These are phyloP conservation scores for Colletotrichum echinochloae DNA, from an alignment of 2,329 filamentous ascomycete species.

Conservation along the genomic window DNA sequence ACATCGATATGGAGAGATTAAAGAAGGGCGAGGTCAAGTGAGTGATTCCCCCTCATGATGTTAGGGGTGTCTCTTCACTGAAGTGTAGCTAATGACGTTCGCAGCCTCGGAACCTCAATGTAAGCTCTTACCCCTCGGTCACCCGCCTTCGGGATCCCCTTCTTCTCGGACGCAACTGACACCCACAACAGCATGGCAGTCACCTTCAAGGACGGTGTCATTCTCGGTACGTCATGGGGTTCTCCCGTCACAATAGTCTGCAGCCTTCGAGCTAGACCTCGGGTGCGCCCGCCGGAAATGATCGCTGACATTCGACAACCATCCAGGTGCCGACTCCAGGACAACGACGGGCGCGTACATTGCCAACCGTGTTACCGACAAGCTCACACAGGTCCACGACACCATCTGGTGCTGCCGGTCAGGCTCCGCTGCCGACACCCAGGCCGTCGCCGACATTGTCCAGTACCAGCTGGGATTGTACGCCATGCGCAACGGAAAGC, in stretches of 20 bases:
- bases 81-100: slow-evolving; percentile 47
- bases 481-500: slow-evolving; percentile 87
- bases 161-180: slow-evolving; percentile 43
- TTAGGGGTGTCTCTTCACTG: neutral
- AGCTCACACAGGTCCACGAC: slow-evolving; percentile 97
- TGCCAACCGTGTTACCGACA: slow-evolving; percentile 98
- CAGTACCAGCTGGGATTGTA: slow-evolving; percentile 96
- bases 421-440: slow-evolving; percentile 96
- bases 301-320: neutral
- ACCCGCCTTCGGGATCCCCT: slow-evolving; percentile 6
- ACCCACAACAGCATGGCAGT: slow-evolving; percentile 86
- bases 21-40: slow-evolving; percentile 99
- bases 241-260: no score
- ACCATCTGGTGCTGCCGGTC: slow-evolving; percentile 99
- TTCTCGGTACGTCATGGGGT: slow-evolving; percentile 72
- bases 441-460: slow-evolving; percentile 97
- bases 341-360: slow-evolving; percentile 99
- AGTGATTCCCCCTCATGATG: slow-evolving; percentile 54
- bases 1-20: slow-evolving; percentile 97
- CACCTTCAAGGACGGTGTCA: slow-evolving; percentile 98
- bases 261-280: neutral
- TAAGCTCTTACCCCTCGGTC: slow-evolving; percentile 58
- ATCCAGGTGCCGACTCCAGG: slow-evolving; percentile 87
- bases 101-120: slow-evolving; percentile 96
- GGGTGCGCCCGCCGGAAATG: neutral